phyloP scores from a whole-genome alignment of 1,139 yeast genomes.

The Williopsis jadinii region DNA sequence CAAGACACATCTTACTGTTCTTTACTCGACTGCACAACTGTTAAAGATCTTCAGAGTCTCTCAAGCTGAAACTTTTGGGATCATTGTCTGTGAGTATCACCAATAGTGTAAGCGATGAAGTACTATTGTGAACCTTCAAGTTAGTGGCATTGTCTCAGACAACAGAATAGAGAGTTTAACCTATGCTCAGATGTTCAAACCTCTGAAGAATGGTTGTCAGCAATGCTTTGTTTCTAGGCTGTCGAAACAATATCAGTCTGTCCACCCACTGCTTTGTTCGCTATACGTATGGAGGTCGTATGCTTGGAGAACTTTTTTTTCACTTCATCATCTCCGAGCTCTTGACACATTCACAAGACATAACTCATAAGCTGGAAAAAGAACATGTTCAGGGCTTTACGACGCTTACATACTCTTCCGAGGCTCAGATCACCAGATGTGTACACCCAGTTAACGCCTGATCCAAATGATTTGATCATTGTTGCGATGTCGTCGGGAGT shows the following conservation, averaged over 20 bases:
- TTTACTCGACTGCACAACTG: slow-evolving; percentile 6
- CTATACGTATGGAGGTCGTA: no score
- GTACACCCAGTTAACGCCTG: slow-evolving; percentile 38
- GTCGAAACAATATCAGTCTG: no score
- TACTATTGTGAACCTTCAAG: not conserved
- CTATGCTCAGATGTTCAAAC: not conserved
- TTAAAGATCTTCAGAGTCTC: slow-evolving; percentile 10
- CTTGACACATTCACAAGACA: no score
- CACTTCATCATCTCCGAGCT: no score
- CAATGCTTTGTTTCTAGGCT: no score
- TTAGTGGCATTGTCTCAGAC: slow-evolving; percentile 1
- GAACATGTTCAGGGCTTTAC: not conserved
- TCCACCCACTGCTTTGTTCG: no score
- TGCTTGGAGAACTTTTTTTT: no score
- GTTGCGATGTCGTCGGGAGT: slow-evolving; percentile 98
- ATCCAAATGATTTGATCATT: slow-evolving; percentile 49
- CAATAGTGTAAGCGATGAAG: not conserved
- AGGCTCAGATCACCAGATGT: slow-evolving; percentile 11
- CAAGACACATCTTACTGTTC: slow-evolving; percentile 11
- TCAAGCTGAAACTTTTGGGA: slow-evolving; percentile 11
- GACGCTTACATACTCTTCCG: slow-evolving; percentile 1
- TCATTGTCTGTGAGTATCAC: slow-evolving; percentile 10
- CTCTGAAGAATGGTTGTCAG: no score
- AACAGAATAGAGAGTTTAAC: not conserved
- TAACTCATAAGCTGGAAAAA: no score